Evolutionary conservation across 129 eudicot genomes (phyloP), one percentile per base, ranked within the genome.

Genomic region (Saposhnikovia divaricata): DNA sequence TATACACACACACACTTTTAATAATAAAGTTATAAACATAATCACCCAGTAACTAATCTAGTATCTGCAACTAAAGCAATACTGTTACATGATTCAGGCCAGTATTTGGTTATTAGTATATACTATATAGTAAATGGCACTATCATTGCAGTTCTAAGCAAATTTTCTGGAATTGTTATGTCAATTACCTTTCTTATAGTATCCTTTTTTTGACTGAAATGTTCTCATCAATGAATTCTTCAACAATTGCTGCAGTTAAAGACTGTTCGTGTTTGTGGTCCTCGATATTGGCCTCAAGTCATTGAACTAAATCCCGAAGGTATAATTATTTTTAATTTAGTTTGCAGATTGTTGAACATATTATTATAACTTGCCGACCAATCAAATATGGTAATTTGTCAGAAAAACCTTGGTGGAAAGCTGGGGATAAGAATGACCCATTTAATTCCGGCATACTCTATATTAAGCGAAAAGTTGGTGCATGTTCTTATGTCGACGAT

Each of bases 231-330:
- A 47, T 50, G 23, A 9, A 45, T 68, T 68, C 75, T 76, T 83
- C 43, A 37, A 70, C 79, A 72, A 43, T 51, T 83, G 76, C 77
- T 85, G 85, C 92, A 95, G 99, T 86, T 95, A 78, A 95, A 92
- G 84, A 76, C 91, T 2, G 93, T 95, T 77, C 86, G 93, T 84
- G 96, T 95, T 80, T 95, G 97, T 65, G 99, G 99, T 85, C 99
- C 99, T 77, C 96, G 99, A 47, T 95, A 95, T 84, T 95, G 99
- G 99, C 90, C 97, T 83, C 97, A 95, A 85, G 90, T 85, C 48
- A 90, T 92, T 68, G 93, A 95, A 82, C 99, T 92, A 77, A 85
- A 76, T 81, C 99, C 99, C 65, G 91, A 92, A 87, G 99, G 99
- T 95, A 79, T 59, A 46, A 31, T 76, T 23, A 12, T 37, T 73